Evolutionary conservation across 106 monocot genomes (phyloP).

Genomic region (Acorus gramineus): DNA sequence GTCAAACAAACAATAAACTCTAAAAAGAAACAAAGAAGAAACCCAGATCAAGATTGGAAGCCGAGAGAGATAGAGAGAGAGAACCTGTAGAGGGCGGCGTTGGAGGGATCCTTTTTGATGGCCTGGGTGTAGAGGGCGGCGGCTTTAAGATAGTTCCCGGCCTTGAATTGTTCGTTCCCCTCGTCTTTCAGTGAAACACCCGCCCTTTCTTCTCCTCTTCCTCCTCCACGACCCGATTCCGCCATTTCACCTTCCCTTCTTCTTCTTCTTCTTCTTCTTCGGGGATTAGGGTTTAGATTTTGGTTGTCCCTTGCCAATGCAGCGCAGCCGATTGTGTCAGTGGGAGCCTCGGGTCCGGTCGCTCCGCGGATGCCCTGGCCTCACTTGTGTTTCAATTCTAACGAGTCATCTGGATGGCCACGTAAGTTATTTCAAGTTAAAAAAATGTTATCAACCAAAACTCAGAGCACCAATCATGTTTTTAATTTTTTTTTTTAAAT

Average conservation of each 20-base stretch:
- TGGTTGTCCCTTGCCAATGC: background rate
- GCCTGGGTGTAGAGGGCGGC: conserved; percentile 47
- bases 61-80: background rate
- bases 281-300: conserved; percentile 18
- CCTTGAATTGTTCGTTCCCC: conserved; percentile 43
- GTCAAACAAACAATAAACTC: too few species aligned
- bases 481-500: too few species aligned
- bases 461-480: too few species aligned
- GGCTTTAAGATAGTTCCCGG: conserved; percentile 50
- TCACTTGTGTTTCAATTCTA: too few species aligned
- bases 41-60: background rate
- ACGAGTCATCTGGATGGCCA: too few species aligned
- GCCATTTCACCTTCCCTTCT: background rate
- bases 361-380: too few species aligned
- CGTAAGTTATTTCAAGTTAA: too few species aligned
- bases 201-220: conserved; percentile 6
- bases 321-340: too few species aligned
- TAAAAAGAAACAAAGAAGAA: too few species aligned
- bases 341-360: too few species aligned
- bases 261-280: too few species aligned
- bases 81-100: conserved; percentile 57
- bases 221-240: conserved; percentile 1
- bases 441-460: too few species aligned
- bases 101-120: conserved; percentile 49
- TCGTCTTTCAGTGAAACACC: conserved; percentile 28